Evolutionary conservation across 2,329 filamentous ascomycete species (phyloP).

Genomic region (Polytolypa hystricis): DNA sequence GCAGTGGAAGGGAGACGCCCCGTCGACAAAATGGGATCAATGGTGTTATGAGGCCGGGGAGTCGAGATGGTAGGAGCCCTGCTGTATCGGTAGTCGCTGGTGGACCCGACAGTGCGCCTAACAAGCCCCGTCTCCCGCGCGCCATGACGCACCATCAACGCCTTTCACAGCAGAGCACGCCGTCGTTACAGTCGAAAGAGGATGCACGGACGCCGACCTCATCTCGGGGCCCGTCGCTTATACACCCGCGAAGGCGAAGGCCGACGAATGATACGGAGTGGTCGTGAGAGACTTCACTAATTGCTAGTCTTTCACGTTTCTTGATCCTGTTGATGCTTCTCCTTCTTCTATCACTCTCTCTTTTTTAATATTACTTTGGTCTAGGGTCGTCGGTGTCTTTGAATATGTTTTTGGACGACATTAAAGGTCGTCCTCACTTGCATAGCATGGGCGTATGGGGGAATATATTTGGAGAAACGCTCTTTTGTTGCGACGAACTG

Average conservation of each 20-base stretch:
- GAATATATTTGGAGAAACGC: too few relatives aligned
- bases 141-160: slow-evolving; percentile 23
- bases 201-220: slow-evolving; percentile 24
- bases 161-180: slow-evolving; percentile 23
- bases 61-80: slow-evolving; percentile 30
- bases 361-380: too few relatives aligned
- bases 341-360: neutral
- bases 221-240: slow-evolving; percentile 23
- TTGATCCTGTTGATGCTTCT: slow-evolving; percentile 6
- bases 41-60: slow-evolving; percentile 28
- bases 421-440: too few relatives aligned
- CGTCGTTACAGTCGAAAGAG: slow-evolving; percentile 27
- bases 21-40: slow-evolving; percentile 29
- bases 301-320: neutral
- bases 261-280: slow-evolving; percentile 29
- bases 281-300: slow-evolving; percentile 13
- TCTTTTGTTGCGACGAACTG: too few relatives aligned
- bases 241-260: slow-evolving; percentile 28
- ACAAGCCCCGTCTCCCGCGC: slow-evolving; percentile 27
- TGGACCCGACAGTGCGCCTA: slow-evolving; percentile 18
- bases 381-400: too few relatives aligned
- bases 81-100: slow-evolving; percentile 14
- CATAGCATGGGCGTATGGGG: too few relatives aligned
- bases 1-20: slow-evolving; percentile 30
- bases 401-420: too few relatives aligned